These are phyloP conservation scores for Ganoderma lingzhi DNA, from an alignment of 1,284 basidiomycete genomes.

Conservation along the genomic window DNA sequence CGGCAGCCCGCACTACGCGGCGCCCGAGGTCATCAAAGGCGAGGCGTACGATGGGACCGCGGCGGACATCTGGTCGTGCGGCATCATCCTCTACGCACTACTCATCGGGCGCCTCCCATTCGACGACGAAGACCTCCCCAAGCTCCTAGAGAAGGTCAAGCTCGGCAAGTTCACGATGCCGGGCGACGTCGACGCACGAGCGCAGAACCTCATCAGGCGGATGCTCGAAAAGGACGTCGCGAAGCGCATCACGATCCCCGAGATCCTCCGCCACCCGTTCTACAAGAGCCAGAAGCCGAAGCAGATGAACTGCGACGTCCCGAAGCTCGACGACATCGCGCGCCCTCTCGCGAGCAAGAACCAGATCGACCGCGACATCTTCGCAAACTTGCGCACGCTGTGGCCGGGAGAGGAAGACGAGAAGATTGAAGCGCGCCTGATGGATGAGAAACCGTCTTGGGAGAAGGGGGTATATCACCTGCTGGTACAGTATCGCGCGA, in stretches of 20 bases:
- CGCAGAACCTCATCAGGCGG: conserved; percentile 83
- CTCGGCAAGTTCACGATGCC: conserved; percentile 89
- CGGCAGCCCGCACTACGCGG: conserved; percentile 97
- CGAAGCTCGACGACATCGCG: conserved; percentile 74
- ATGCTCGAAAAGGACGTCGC: conserved; percentile 92
- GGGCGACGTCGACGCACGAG: conserved; percentile 75
- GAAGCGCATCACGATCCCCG: conserved; percentile 87
- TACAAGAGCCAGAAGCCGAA: conserved; percentile 75
- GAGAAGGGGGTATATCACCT: conserved; percentile 94
- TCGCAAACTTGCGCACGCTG: conserved; percentile 90
- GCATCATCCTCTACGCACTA: conserved; percentile 94
- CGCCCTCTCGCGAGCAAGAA: conserved; percentile 65
- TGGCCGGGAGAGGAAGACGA: conserved; percentile 84
- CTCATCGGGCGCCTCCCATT: conserved; percentile 94
- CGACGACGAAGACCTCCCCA: conserved; percentile 85
- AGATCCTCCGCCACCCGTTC: conserved; percentile 92
- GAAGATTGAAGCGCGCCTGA: conserved; percentile 75
- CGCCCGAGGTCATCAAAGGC: conserved; percentile 93
- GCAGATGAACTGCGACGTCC: conserved; percentile 58
- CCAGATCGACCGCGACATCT: conserved; percentile 89
- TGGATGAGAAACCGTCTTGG: conserved; percentile 78
- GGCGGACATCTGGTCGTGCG: conserved; percentile 98
- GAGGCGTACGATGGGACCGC: conserved; percentile 88
- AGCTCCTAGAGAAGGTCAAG: conserved; percentile 87
- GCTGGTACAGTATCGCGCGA: conserved; percentile 79